phyloP scores from a whole-genome alignment of 2,329 filamentous ascomycete species.

The Ophiostoma quercus region DNA sequence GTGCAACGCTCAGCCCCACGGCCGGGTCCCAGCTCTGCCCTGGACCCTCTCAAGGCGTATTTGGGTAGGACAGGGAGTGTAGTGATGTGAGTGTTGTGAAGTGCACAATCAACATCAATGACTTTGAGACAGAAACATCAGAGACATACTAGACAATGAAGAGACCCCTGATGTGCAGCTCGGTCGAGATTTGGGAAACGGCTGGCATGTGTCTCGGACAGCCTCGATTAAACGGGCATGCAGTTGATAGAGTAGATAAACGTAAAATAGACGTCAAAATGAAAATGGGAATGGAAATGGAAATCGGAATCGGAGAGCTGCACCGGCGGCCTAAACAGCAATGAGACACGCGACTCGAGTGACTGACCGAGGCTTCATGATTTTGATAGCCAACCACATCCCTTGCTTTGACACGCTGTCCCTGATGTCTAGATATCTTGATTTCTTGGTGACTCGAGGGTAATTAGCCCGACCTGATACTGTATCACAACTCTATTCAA shows the following conservation, averaged over 20 bases:
- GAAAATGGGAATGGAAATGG: too few species aligned
- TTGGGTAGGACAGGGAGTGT: not conserved
- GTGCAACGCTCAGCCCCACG: constrained; percentile 26
- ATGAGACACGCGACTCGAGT: not conserved
- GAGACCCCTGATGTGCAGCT: not conserved
- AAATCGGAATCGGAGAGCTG: not conserved
- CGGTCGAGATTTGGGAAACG: constrained; percentile 11
- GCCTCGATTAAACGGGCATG: not conserved
- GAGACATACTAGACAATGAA: not conserved
- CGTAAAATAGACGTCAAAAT: too few species aligned
- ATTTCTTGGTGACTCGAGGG: not conserved
- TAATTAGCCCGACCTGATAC: not conserved
- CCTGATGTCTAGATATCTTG: not conserved
- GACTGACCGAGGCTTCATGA: not conserved
- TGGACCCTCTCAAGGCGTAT: constrained; percentile 24
- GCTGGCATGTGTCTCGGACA: constrained; percentile 9
- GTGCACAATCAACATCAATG: too few species aligned
- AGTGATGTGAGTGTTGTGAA: too few species aligned
- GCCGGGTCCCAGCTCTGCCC: constrained; percentile 21
- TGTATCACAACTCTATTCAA: too few species aligned
- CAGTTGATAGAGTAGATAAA: too few species aligned
- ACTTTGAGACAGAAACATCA: not conserved
- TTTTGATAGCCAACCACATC: not conserved
- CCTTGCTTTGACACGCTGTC: not conserved
- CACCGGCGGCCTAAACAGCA: not conserved